phyloP scores from a whole-genome alignment of 306 rosid species.

The Rosa lucieae region DNA sequence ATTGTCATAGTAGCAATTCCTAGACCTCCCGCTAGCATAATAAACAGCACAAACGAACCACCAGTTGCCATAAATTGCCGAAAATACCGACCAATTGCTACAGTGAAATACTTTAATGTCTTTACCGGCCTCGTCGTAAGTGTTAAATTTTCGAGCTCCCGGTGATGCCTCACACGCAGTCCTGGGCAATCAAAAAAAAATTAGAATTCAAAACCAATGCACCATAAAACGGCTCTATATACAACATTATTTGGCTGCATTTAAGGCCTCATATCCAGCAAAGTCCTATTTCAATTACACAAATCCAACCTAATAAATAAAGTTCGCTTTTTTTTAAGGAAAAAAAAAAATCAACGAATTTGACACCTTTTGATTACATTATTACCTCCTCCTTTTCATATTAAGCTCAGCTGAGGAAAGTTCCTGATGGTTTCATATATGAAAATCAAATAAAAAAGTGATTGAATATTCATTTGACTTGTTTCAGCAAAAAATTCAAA shows the following conservation, averaged over 20 bases:
- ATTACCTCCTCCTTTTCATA: neutral
- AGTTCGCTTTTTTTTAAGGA: too few relatives aligned
- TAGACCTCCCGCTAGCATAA: conserved; percentile 12
- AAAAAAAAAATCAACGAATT: neutral
- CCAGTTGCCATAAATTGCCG: conserved; percentile 9
- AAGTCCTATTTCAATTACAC: too few relatives aligned
- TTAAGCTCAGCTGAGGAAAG: neutral
- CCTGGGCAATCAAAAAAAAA: conserved; percentile 1
- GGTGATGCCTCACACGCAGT: conserved; percentile 15
- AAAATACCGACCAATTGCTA: conserved; percentile 5
- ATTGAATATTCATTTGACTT: neutral
- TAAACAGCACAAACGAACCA: conserved; percentile 15
- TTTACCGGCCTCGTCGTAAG: conserved; percentile 8
- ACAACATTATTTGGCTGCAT: neutral
- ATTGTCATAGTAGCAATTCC: conserved; percentile 6
- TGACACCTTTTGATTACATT: neutral
- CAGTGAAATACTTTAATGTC: conserved; percentile 12
- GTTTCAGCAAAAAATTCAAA: neutral
- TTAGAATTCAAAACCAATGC: neutral
- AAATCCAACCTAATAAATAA: neutral
- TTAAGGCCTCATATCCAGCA: neutral
- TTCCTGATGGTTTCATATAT: neutral
- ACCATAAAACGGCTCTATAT: too few relatives aligned
- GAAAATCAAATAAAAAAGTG: neutral
- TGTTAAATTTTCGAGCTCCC: conserved; percentile 7